Evolutionary conservation across 345 rosid species (phyloP), one percentile per base, ranked within the genome.

Genomic region (Lagerstroemia speciosa): DNA sequence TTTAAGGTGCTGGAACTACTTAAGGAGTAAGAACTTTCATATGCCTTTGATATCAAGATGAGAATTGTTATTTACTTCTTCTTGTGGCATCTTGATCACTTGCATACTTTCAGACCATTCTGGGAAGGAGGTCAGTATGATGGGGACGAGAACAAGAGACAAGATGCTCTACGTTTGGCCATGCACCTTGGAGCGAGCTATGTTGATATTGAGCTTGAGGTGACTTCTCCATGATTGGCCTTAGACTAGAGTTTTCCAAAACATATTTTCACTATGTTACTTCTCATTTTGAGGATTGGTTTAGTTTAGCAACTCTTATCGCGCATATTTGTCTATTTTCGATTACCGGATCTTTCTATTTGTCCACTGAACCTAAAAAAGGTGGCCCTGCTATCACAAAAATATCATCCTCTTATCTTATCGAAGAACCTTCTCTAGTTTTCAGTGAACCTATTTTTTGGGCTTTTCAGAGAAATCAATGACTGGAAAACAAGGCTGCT

Each of bases 121-220:
- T 79, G 79, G 74, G 89, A 75, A 50, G 88, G 85, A 31, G 88
- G 88, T 20, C 81, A 68, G 29, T 82, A 74, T 65, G 86, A 85
- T 72, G 87, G 83, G 5, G 83, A 85, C 45, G 84, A 85, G 65
- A 50, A 69, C 11, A 74, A 52, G 33, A 69, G 86, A 60, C 15
- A 80, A 68, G 79, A 80, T 65, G 70, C 76, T 34, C 85, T 85
- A 65, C 53, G 10, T 61, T 67, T 83, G 34, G 89, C 89, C 58
- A 66, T 69, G 75, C 72, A 79, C 46, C 17, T 85, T 20, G 88
- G 88, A 31, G 89, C 92, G 66, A 85, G 85, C 78, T 85, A 83
- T 71, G 26, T 83, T 57, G 87, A 87, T 55, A 30, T 80, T 26
- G 92, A 87, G 71, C 72, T 83, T 71, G 72, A 82, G 92, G 89